Conservation (phyloP, 768 basidiomycete species). For the Austroboletus eburneus region DNA sequence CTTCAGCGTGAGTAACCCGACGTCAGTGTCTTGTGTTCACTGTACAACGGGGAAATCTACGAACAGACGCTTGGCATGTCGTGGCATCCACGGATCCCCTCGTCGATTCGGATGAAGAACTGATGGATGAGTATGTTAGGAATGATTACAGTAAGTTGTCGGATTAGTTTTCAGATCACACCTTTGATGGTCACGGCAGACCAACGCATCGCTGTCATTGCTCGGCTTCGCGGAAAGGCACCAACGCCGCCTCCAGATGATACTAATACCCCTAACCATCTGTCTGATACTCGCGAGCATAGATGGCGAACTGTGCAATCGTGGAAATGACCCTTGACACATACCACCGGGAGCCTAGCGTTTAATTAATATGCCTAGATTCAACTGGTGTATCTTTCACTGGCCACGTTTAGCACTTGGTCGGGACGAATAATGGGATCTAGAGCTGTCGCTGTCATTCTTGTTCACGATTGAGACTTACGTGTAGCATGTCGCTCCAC, state of each 20-base stretch:
- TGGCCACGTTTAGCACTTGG: too few relatives aligned
- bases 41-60: neutral
- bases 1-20: slow-evolving; percentile 37
- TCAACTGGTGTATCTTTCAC: too few relatives aligned
- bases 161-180: neutral
- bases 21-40: neutral
- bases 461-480: too few relatives aligned
- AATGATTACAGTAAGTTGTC: slow-evolving; percentile 59
- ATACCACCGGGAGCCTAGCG: slow-evolving; percentile 15
- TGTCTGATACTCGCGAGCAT: slow-evolving; percentile 27
- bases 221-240: slow-evolving; percentile 47
- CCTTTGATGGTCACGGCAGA: slow-evolving; percentile 28
- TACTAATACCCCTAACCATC: neutral
- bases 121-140: slow-evolving; percentile 56
- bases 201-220: slow-evolving; percentile 49
- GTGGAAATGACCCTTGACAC: slow-evolving; percentile 25
- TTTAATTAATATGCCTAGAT: too few relatives aligned
- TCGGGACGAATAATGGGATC: too few relatives aligned
- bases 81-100: slow-evolving; percentile 61
- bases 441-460: too few relatives aligned
- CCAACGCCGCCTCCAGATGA: slow-evolving; percentile 42
- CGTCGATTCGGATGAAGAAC: slow-evolving; percentile 70
- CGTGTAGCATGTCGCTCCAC: too few relatives aligned
- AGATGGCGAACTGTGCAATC: slow-evolving; percentile 38
- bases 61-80: slow-evolving; percentile 69